Base-by-base conservation (phyloP, 23 red algal species). In the Cyanidiococcus yangmingshanensis region DNA sequence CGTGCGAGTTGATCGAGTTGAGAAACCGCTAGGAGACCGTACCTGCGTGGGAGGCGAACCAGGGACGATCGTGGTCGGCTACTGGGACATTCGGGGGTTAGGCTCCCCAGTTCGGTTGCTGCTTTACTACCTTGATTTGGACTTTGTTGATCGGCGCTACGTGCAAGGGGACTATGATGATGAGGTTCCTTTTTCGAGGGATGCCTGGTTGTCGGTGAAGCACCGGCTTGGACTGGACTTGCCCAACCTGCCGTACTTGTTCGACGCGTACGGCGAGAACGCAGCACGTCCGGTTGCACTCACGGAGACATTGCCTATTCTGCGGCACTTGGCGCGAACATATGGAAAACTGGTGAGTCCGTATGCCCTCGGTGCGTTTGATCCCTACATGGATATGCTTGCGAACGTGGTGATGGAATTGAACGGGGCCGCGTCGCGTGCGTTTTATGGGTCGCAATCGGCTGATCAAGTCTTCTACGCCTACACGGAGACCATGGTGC, bases 201-300 rank as follows among this genome's bases (percentile, higher is more conserved):
- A 71, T 30, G 63, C 63, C 16, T 71, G 63, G 63, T 35, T 71
- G 63, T 71, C 63, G 16, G 63, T 32, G 63, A 71, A 71, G 27
- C 63, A 71, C 63, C 21, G 32, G 63, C 63, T 71, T 25, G 63
- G 63, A 35, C 63, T 71, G 12, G 63, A 71, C 27, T 71, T 71
- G 15, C 63, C 63, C 7, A 71, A 71, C 63, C 32, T 71, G 63
- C 63, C 63, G 27, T 71, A 71, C 63, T 30, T 25, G 12, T 27
- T 71, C 21, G 63, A 71, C 32, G 63, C 21, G 3, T 29, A 29
- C 12, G 63, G 63, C 12, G n/a, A 35, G 63, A 2, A 71, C n/a
- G 45, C 45, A 54, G 21, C 45, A 21, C 63, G 63, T 7, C 63
- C n/a, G 32, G 27, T 71, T 7, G n/a, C n/a, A 3, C 7, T 71